phyloP scores from a whole-genome alignment of 441 rosid genomes.

The Macaranga tanarius region DNA sequence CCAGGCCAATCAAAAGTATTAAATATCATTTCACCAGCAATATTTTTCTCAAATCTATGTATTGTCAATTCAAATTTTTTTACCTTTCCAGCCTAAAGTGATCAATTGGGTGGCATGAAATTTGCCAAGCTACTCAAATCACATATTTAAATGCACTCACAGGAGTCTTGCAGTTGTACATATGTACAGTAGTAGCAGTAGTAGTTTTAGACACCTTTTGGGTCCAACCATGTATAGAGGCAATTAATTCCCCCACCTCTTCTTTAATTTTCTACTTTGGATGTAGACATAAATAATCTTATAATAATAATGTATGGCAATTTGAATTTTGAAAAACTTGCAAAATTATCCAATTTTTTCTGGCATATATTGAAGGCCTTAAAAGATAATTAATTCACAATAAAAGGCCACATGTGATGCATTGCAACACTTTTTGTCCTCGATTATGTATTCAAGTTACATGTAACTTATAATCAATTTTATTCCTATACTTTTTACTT shows the following conservation, averaged over 20 bases:
- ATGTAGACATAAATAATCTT: background rate
- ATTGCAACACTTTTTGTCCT: background rate
- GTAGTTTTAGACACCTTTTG: conserved; percentile 18
- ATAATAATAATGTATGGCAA: background rate
- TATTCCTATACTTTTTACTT: background rate
- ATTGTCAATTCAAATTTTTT: conserved; percentile 11
- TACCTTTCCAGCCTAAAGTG: background rate
- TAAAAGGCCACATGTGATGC: background rate
- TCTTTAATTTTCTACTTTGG: background rate
- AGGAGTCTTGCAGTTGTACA: conserved; percentile 33
- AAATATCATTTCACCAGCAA: background rate
- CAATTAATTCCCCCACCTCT: conserved; percentile 16
- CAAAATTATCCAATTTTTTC: background rate
- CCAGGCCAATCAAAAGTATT: background rate
- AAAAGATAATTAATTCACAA: too few species aligned
- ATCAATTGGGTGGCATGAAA: background rate
- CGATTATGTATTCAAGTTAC: background rate
- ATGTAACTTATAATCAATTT: background rate
- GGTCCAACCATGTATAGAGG: conserved; percentile 36
- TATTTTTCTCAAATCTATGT: background rate
- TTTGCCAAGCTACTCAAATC: background rate
- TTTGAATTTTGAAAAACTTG: conserved; percentile 14
- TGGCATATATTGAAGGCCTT: background rate
- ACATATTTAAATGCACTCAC: conserved; percentile 42
- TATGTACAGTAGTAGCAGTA: too few species aligned